Base-by-base conservation (phyloP, 2,329 filamentous ascomycete genomes). In the Ophiostoma sp. region DNA sequence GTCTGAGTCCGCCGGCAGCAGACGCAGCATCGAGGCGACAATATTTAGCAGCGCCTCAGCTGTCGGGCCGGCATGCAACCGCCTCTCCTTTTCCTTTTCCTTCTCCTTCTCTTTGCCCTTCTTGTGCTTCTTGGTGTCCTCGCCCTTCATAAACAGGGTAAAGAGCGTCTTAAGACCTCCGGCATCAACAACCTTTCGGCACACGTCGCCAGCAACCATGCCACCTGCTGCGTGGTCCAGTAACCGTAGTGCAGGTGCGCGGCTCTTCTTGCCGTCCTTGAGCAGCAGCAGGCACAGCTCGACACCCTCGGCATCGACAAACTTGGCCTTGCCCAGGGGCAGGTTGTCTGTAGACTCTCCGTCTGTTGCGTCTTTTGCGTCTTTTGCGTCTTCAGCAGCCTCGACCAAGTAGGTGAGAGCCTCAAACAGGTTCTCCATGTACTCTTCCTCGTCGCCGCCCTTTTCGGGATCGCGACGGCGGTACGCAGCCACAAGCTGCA, bases 211-310 rank as follows among this genome's bases (percentile, higher is more conserved):
- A 0, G 73, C 71, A 3, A 35, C 44, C 31, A 66, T 44, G 75
- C 81, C 74, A 76, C 89, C 88, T 33, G 85, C 86, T 0, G 92
- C 92, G 77, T 98, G 94, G 77, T 97, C 93, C 0, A 99, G 82
- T 0, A 97, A 83, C 41, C 94, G 88, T 39, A 99, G 79, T 0
- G 94, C 90, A 0, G 73, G 72, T 27, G 67, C 52, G 78, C 92
- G 95, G 79, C 90, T 92, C 76, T 94, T 96, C 67, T 70, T 64
- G 20, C 92, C 92, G 78, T 97, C 92, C 72, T 91, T 89, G 36
- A 98, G 83, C 90, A 99, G 96, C 76, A 99, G 92, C 65, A 97
- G 85, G 72, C 89, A 92, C 6, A 99, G 85, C 78, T 99, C 95
- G 13, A 97, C 86, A 52, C 95, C 95, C 80, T 99, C 95, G 1